phyloP scores from a whole-genome alignment of 2,329 filamentous ascomycete genomes.

The Aspergillus ibericus region DNA sequence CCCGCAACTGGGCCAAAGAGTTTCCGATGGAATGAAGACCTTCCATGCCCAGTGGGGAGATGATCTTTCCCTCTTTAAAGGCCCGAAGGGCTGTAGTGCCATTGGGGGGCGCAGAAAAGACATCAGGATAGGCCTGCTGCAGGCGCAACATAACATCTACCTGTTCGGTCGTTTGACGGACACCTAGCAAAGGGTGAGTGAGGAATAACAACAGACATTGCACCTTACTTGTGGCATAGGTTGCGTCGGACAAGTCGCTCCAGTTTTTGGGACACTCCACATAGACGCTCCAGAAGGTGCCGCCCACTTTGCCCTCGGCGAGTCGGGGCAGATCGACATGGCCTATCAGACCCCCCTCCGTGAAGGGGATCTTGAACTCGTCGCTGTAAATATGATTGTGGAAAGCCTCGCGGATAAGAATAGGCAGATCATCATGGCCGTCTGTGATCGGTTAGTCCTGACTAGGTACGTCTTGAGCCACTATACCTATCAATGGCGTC shows the following conservation, averaged over 20 bases:
- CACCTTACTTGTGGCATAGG: slow-evolving; percentile 64
- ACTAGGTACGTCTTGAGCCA: not conserved
- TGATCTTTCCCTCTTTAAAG: slow-evolving; percentile 63
- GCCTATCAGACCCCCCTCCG: slow-evolving; percentile 63
- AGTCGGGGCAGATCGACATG: slow-evolving; percentile 82
- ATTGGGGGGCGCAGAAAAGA: slow-evolving; percentile 59
- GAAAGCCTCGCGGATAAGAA: slow-evolving; percentile 65
- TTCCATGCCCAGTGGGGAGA: slow-evolving; percentile 79
- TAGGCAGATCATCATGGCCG: slow-evolving; percentile 85
- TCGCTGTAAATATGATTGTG: slow-evolving; percentile 75
- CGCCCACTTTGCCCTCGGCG: slow-evolving; percentile 64
- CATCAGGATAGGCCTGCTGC: slow-evolving; percentile 33
- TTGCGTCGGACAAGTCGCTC: slow-evolving; percentile 70
- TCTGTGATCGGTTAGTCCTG: slow-evolving; percentile 52
- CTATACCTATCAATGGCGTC: slow-evolving; percentile 51
- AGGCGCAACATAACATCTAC: slow-evolving; percentile 39
- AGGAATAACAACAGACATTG: not conserved
- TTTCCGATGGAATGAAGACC: slow-evolving; percentile 94
- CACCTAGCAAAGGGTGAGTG: slow-evolving; percentile 19
- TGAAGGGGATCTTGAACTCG: slow-evolving; percentile 57
- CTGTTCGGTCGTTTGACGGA: slow-evolving; percentile 37
- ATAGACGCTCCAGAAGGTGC: slow-evolving; percentile 92
- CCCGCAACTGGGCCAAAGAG: slow-evolving; percentile 64
- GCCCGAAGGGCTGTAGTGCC: slow-evolving; percentile 62
- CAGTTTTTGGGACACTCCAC: slow-evolving; percentile 72